These are phyloP conservation scores for Apostasia ramifera DNA, from an alignment of 106 monocot genomes.

Conservation along the genomic window DNA sequence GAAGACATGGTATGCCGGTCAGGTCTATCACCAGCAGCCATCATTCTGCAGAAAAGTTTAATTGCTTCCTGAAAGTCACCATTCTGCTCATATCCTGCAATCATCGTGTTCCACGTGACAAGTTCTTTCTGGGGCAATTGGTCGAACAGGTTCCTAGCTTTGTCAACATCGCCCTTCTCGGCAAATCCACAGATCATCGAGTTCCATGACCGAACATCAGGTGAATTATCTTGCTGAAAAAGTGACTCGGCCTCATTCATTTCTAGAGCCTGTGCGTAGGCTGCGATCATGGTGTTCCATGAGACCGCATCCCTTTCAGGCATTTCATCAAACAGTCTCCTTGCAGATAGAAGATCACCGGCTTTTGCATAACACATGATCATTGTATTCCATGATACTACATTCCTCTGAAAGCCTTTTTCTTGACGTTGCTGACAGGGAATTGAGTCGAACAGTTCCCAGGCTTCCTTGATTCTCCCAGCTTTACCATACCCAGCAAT, in stretches of 20 bases:
- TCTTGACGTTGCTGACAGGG: constrained; percentile 4
- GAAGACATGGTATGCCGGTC: constrained; percentile 78
- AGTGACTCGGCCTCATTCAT: constrained; percentile 55
- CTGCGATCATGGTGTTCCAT: constrained; percentile 90
- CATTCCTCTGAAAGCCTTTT: constrained; percentile 33
- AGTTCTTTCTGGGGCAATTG: constrained; percentile 38
- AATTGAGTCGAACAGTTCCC: constrained; percentile 48
- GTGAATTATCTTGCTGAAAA: constrained; percentile 34
- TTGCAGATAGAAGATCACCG: constrained; percentile 40
- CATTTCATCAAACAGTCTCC: constrained; percentile 74
- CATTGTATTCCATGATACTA: constrained; percentile 89
- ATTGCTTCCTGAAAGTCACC: constrained; percentile 55
- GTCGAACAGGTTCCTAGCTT: constrained; percentile 44
- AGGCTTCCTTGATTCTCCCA: constrained; percentile 49
- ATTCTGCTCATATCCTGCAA: constrained; percentile 63
- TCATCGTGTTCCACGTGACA: constrained; percentile 82
- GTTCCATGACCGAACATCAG: constrained; percentile 67
- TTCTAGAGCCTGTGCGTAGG: constrained; percentile 28
- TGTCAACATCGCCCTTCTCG: constrained; percentile 39
- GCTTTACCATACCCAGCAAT: constrained; percentile 56
- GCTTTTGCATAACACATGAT: constrained; percentile 75
- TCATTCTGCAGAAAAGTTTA: constrained; percentile 53
- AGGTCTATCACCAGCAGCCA: constrained; percentile 29
- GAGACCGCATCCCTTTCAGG: constrained; percentile 51
- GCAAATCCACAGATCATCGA: constrained; percentile 58